Evolutionary conservation across 345 rosid genomes (phyloP).

Genomic region (Eucalyptus sp.): DNA sequence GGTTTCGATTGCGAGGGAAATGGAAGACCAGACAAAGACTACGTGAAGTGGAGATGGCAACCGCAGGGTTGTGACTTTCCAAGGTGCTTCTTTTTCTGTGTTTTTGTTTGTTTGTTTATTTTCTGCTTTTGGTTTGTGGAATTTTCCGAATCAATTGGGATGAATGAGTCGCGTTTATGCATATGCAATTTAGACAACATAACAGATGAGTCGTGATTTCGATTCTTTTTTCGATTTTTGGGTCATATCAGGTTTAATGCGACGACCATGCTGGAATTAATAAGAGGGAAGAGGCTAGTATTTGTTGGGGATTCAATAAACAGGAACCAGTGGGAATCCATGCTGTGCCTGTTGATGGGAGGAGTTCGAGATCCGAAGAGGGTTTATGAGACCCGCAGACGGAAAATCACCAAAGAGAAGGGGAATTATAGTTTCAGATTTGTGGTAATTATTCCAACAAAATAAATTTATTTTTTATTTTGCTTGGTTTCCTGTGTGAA

Average conservation of each 20-base stretch:
- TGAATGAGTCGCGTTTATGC: not conserved
- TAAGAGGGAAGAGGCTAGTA: conserved; percentile 83
- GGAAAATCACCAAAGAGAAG: conserved; percentile 79
- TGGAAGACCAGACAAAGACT: conserved; percentile 57
- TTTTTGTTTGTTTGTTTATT: not conserved
- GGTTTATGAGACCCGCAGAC: conserved; percentile 74
- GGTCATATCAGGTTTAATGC: conserved; percentile 62
- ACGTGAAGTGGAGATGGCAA: conserved; percentile 88
- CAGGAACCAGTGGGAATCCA: conserved; percentile 95
- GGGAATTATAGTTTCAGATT: conserved; percentile 85
- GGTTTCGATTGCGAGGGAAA: conserved; percentile 77
- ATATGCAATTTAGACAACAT: not conserved
- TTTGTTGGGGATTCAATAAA: conserved; percentile 96
- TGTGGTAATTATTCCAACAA: conserved; percentile 30
- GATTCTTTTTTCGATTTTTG: not conserved
- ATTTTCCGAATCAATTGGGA: not conserved
- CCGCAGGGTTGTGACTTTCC: conserved; percentile 64
- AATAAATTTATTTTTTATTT: not conserved
- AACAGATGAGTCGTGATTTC: not conserved
- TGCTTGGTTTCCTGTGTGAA: not conserved
- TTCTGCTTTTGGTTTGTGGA: not conserved
- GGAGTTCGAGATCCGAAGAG: conserved; percentile 65
- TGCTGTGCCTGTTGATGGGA: conserved; percentile 74
- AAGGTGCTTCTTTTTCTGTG: conserved; percentile 32
- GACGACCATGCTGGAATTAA: conserved; percentile 55